These are phyloP conservation scores for Ceratobasidium theobromae DNA, from an alignment of 1,284 basidiomycete species.

Conservation along the genomic window DNA sequence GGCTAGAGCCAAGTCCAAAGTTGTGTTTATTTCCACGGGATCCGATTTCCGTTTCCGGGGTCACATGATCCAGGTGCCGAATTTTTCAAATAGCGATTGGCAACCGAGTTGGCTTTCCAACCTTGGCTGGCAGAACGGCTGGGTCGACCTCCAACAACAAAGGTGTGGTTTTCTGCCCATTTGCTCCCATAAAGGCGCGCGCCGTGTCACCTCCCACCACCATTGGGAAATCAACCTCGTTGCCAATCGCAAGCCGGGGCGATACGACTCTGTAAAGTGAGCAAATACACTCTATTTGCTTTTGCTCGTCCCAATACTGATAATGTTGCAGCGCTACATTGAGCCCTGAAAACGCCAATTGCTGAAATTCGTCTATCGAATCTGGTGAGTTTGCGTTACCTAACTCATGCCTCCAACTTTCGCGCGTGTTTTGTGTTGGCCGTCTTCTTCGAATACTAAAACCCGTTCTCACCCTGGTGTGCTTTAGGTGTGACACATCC, in stretches of 20 bases:
- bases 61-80: conserved; percentile 25
- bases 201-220: background rate
- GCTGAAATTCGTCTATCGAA: conserved; percentile 21
- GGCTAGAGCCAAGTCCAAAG: no score
- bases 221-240: background rate
- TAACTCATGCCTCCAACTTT: background rate
- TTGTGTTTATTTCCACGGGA: conserved; percentile 29
- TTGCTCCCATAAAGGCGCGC: conserved; percentile 13
- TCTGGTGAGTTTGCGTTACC: conserved; percentile 22
- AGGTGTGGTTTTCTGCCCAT: conserved; percentile 1
- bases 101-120: conserved; percentile 28
- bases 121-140: conserved; percentile 29
- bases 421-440: background rate
- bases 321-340: conserved; percentile 1
- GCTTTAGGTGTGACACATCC: background rate
- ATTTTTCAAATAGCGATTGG: conserved; percentile 30
- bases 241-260: background rate
- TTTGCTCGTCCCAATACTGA: conserved; percentile 2
- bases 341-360: conserved; percentile 30
- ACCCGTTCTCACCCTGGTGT: background rate
- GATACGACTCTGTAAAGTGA: background rate
- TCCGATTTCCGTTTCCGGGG: conserved; percentile 3
- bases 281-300: background rate
- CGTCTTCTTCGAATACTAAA: conserved; percentile 16
- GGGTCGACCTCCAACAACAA: conserved; percentile 20